Conservation (phyloP, 441 rosid species). For the Croton setiger region DNA sequence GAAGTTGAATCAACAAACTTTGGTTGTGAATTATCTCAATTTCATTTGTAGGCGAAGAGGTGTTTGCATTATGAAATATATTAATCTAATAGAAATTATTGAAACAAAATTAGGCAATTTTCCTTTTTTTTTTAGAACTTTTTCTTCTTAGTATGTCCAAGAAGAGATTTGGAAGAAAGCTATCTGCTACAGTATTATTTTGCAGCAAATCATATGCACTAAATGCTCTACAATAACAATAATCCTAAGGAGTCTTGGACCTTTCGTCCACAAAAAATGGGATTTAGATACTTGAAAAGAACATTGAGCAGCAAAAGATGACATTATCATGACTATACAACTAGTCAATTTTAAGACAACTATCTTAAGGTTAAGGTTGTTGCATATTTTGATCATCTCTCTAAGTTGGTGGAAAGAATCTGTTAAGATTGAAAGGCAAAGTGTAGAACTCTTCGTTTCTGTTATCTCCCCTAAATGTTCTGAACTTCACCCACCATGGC, state of each 20-base stretch:
- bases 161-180: too few relatives aligned
- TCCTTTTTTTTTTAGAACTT: too few relatives aligned
- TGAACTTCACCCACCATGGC: conserved; percentile 99
- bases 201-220: conserved; percentile 1
- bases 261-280: conserved; percentile 29
- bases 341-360: too few relatives aligned
- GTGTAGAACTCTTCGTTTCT: conserved; percentile 95
- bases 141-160: too few relatives aligned
- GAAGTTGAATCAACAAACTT: too few relatives aligned
- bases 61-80: too few relatives aligned
- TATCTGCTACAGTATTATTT: too few relatives aligned
- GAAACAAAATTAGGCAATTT: too few relatives aligned
- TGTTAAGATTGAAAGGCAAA: conserved; percentile 89
- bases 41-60: too few relatives aligned
- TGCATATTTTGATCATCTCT: not conserved
- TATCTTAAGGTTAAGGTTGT: not conserved
- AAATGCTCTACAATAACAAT: conserved; percentile 22
- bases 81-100: too few relatives aligned
- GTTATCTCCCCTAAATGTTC: conserved; percentile 89
- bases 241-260: conserved; percentile 15
- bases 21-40: too few relatives aligned
- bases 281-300: not conserved
- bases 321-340: too few relatives aligned
- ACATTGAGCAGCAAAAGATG: conserved; percentile 5
- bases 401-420: conserved; percentile 94